These are phyloP conservation scores for Acacia concinna DNA, from an alignment of 331 rosid species.

Conservation along the genomic window DNA sequence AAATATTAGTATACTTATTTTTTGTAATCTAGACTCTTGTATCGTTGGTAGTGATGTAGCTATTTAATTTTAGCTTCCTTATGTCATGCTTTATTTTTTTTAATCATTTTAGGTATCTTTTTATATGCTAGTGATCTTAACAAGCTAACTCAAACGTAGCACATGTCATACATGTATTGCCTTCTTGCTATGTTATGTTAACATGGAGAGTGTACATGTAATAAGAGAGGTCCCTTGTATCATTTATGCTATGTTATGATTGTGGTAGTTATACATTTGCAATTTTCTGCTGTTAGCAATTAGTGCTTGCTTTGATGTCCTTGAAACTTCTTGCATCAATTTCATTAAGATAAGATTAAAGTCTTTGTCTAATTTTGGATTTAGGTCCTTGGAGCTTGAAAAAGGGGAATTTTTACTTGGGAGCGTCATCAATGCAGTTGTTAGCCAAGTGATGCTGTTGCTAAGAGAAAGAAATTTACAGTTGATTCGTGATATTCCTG, in stretches of 20 bases:
- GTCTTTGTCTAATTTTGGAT: slow-evolving; percentile 33
- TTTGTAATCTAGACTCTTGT: neutral
- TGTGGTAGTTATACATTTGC: neutral
- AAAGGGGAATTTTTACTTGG: slow-evolving; percentile 84
- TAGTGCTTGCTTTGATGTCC: slow-evolving; percentile 28
- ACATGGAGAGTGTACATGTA: slow-evolving; percentile 2
- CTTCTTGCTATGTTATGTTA: slow-evolving; percentile 13
- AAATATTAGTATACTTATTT: neutral
- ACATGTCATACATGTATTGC: neutral
- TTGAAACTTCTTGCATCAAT: slow-evolving; percentile 18
- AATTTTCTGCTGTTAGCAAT: slow-evolving; percentile 11
- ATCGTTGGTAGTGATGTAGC: neutral
- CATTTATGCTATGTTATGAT: slow-evolving; percentile 11
- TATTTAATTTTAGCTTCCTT: slow-evolving; percentile 4
- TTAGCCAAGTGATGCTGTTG: slow-evolving; percentile 92
- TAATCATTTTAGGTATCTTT: neutral
- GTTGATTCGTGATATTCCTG: slow-evolving; percentile 94
- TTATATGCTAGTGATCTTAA: neutral
- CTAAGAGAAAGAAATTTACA: slow-evolving; percentile 88
- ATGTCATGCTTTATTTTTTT: slow-evolving; percentile 2
- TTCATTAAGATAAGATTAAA: slow-evolving; percentile 17
- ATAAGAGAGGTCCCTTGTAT: slow-evolving; percentile 26
- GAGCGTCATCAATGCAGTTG: slow-evolving; percentile 90
- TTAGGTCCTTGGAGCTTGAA: slow-evolving; percentile 87
- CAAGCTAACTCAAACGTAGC: slow-evolving; percentile 2